Conservation (phyloP, 139 green algal species). For the Coelastrella sp. region DNA sequence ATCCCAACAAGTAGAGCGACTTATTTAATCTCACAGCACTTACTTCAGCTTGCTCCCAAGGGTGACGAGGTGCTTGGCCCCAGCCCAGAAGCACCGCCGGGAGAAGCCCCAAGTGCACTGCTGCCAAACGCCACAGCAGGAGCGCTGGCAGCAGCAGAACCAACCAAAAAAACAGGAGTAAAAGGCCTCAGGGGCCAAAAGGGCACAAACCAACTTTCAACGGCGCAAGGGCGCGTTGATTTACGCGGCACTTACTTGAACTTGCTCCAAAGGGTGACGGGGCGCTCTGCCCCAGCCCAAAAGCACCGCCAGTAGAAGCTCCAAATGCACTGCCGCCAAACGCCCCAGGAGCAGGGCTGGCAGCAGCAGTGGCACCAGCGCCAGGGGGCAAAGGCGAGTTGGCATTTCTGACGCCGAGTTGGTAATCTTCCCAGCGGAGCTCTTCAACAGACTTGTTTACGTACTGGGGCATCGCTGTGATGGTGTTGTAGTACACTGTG, state of each 20-base stretch:
- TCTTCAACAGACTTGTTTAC: slow-evolving; percentile 87
- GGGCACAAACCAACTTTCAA: no score
- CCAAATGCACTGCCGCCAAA: slow-evolving; percentile 43
- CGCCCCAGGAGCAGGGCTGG: slow-evolving; percentile 7
- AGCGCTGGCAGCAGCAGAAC: slow-evolving; percentile 48
- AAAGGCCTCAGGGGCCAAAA: no score
- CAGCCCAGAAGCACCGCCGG: slow-evolving; percentile 55
- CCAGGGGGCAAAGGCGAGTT: background rate
- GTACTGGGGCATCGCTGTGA: slow-evolving; percentile 89
- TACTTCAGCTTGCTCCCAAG: slow-evolving; percentile 38
- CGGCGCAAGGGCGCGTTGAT: no score
- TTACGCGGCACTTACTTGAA: slow-evolving; percentile 3
- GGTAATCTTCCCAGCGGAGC: slow-evolving; percentile 94
- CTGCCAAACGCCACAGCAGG: slow-evolving; percentile 20
- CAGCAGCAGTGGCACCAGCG: slow-evolving; percentile 44
- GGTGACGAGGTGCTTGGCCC: slow-evolving; percentile 22
- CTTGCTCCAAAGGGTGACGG: slow-evolving; percentile 41
- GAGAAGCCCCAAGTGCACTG: slow-evolving; percentile 41
- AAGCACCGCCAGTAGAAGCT: slow-evolving; percentile 49
- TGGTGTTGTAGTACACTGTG: slow-evolving; percentile 69
- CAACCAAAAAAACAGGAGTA: no score
- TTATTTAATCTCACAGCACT: no score
- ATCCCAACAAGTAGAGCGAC: no score
- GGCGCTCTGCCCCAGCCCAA: slow-evolving; percentile 51
- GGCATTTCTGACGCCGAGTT: slow-evolving; percentile 51